Evolutionary conservation across 1,284 basidiomycete genomes (phyloP), one percentile per base, ranked within the genome.

Genomic region (Ganoderma sinense): DNA sequence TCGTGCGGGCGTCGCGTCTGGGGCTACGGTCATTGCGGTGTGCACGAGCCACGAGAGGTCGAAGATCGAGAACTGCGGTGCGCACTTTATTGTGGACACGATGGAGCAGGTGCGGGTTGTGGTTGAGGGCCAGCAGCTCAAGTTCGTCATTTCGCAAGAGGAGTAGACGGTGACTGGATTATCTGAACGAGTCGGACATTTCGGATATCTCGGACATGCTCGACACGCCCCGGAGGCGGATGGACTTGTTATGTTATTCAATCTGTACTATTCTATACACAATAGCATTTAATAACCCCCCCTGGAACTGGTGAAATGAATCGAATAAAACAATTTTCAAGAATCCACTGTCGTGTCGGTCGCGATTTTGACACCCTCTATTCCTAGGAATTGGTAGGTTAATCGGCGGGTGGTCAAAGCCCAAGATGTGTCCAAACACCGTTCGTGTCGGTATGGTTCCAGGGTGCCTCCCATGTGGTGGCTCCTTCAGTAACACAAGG

Each of bases 1-100:
- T 78, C 86, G 86, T 45, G 91, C 92, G 1, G 92, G 91, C 63
- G 88, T 91, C 58, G 91, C 91, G 0, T 88, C 88, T 39, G 92
- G 92, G 48, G 92, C 90, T 16, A 92, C 87, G 13, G 92, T 93
- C 68, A 89, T 94, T 71, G 93, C 92, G 2, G 87, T 94, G 16
- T 93, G 92, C 83, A 94, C 86, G 74, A 90, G 85, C 80, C 91
- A 88, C 75, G 84, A 86, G 75, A 81, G 87, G 62, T 75, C 78
- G 33, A 84, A 88, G 75, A 86, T 90, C 71, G 48, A 23, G 23
- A 2, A 51, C 23, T 51, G 86, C 11, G 48, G 48, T 10, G 48
- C 48, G 23, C 48, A 51, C 88, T 92, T 84, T 75, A 78, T 92
- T 65, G 85, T 91, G 43, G 87, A 89, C 31, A 86, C 88, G 75